Percentiles rank a stretch among this genome's conserved stretches.
Evolutionary conservation across 164 flowering plant species (phyloP).

Genomic region (Tetracentron sinense): DNA sequence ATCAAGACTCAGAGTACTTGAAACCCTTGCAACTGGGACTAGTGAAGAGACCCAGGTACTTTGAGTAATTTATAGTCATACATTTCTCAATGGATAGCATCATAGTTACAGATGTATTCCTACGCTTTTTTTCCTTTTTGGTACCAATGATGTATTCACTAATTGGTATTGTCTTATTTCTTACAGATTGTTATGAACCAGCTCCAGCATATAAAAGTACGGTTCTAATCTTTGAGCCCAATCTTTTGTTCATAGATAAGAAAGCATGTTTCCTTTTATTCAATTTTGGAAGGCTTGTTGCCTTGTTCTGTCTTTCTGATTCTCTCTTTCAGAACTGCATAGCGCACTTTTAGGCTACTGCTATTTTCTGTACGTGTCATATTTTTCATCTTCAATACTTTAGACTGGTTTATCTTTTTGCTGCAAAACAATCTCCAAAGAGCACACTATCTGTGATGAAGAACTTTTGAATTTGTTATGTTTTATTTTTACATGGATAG

Average conservation of each 20-base stretch:
- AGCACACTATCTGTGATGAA: too few relatives aligned
- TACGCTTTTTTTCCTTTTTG: too few relatives aligned
- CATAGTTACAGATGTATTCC: background rate
- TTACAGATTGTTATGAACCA: constrained; percentile 59
- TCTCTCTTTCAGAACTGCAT: too few relatives aligned
- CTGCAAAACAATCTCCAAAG: too few relatives aligned
- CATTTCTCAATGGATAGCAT: background rate
- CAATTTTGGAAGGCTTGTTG: too few relatives aligned
- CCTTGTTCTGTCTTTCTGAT: too few relatives aligned
- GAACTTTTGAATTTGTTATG: too few relatives aligned
- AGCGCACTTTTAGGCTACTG: too few relatives aligned
- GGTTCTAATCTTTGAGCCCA: constrained; percentile 12
- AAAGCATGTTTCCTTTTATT: background rate
- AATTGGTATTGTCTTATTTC: constrained; percentile 8
- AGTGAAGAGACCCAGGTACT: constrained; percentile 79
- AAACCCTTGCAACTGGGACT: constrained; percentile 77
- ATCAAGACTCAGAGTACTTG: constrained; percentile 62
- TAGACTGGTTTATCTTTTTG: too few relatives aligned
- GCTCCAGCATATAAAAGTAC: constrained; percentile 72
- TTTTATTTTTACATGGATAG: too few relatives aligned
- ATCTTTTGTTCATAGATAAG: background rate
- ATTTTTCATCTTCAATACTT: too few relatives aligned
- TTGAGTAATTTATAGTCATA: background rate
- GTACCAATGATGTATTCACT: background rate
- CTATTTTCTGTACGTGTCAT: too few relatives aligned